These are phyloP conservation scores for Claviceps lovelessii DNA, from an alignment of 2,329 filamentous ascomycete genomes.

Conservation along the genomic window DNA sequence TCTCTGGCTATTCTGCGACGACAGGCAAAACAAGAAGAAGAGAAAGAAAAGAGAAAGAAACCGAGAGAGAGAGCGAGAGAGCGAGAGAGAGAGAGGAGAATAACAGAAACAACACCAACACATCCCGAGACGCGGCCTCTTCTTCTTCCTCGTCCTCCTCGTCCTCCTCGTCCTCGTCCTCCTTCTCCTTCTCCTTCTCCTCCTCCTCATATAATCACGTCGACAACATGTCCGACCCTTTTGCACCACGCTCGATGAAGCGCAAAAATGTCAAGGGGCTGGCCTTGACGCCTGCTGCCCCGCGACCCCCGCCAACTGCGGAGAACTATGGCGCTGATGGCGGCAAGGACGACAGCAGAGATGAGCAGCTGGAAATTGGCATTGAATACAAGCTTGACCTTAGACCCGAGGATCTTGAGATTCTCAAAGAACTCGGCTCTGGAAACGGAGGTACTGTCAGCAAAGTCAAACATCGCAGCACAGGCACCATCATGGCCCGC, in stretches of 20 bases:
- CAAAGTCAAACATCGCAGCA: slow-evolving; percentile 90
- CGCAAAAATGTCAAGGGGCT: slow-evolving; percentile 98
- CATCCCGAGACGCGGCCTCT: not conserved
- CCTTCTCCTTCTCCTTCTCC: not conserved
- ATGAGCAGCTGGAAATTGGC: slow-evolving; percentile 72
- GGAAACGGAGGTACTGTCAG: slow-evolving; percentile 97
- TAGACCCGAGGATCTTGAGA: slow-evolving; percentile 78
- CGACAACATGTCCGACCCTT: slow-evolving; percentile 43
- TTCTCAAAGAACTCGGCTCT: slow-evolving; percentile 85
- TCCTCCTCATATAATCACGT: not conserved
- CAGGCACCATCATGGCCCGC: slow-evolving; percentile 91
- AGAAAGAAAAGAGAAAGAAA: not conserved
- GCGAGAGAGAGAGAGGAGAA: not conserved
- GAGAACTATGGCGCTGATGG: slow-evolving; percentile 50
- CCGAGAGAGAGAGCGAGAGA: too few species aligned
- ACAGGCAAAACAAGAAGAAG: not conserved
- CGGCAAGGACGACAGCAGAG: slow-evolving; percentile 44
- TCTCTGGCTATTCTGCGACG: not conserved
- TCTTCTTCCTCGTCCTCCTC: not conserved
- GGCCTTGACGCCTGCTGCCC: slow-evolving; percentile 64
- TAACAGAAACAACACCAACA: not conserved
- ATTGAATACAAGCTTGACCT: slow-evolving; percentile 93
- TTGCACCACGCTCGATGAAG: slow-evolving; percentile 74
- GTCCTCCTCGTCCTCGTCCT: not conserved
- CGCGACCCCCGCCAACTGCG: slow-evolving; percentile 57